Conservation (phyloP, 306 rosid species). For the Notholithocarpus densiflorus region DNA sequence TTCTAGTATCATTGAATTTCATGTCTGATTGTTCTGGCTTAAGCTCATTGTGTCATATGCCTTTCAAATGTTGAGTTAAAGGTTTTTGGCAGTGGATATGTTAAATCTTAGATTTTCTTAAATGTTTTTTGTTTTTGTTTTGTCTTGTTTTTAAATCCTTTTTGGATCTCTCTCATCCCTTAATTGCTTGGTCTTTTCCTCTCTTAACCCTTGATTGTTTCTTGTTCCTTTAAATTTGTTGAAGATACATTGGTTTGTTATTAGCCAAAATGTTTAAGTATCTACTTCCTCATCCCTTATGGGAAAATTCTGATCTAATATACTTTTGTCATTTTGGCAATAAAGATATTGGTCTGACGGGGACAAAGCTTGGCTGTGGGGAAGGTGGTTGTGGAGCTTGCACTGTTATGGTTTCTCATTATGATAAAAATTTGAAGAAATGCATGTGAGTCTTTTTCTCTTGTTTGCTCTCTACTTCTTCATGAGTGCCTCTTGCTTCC, state of each 20-base stretch:
- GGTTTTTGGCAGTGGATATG: neutral
- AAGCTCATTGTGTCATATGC: neutral
- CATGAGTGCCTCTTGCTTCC: neutral
- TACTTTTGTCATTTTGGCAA: conserved; percentile 1
- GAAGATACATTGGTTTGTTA: neutral
- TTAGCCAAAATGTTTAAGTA: neutral
- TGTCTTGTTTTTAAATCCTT: neutral
- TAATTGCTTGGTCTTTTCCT: neutral
- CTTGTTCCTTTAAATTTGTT: neutral
- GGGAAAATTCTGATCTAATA: conserved; percentile 16
- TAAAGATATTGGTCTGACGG: conserved; percentile 66
- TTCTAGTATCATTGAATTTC: neutral
- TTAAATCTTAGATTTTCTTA: neutral
- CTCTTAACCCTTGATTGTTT: neutral
- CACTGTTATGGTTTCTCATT: conserved; percentile 90
- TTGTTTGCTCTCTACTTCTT: conserved; percentile 4
- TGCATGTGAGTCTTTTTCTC: conserved; percentile 60
- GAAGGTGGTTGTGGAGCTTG: conserved; percentile 99
- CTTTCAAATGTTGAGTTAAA: neutral
- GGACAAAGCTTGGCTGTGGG: conserved; percentile 96
- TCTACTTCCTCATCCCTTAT: neutral
- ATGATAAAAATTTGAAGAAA: conserved; percentile 50
- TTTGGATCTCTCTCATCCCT: neutral
- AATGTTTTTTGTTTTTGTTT: neutral
- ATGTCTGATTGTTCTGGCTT: neutral